Percentiles rank a stretch among this genome's conserved stretches.
phyloP scores from a whole-genome alignment of 2,329 filamentous ascomycete species.

The Didymella exigua region DNA sequence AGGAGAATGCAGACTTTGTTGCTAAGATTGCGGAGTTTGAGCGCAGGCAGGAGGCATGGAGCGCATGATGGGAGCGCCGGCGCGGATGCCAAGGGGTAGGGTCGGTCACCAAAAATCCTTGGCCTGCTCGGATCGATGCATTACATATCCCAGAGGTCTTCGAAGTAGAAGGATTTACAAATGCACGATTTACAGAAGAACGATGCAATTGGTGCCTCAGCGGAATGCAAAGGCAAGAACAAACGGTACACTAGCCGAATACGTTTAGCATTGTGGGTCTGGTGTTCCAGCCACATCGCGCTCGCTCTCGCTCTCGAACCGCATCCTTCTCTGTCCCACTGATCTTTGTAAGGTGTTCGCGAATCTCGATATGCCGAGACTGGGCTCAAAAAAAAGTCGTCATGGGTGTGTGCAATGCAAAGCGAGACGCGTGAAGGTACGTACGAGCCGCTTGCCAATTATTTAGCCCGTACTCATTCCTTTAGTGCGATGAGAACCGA shows the following conservation, averaged over 20 bases:
- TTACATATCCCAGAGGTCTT: too few relatives aligned
- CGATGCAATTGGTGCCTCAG: not conserved
- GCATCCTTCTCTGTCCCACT: not conserved
- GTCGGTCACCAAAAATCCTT: too few relatives aligned
- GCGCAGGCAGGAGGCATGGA: slow-evolving; percentile 33
- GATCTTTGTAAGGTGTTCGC: slow-evolving; percentile 1
- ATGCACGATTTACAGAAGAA: not conserved
- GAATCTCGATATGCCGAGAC: slow-evolving; percentile 23
- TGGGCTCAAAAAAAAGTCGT: slow-evolving; percentile 33
- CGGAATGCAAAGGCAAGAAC: not conserved
- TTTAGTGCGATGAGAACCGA: slow-evolving; percentile 39
- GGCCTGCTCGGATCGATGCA: too few relatives aligned
- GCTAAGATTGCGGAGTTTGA: slow-evolving; percentile 42
- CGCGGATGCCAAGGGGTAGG: too few relatives aligned
- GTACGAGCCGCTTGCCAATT: slow-evolving; percentile 7
- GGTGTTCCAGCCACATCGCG: slow-evolving; percentile 10
- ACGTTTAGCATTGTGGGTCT: not conserved
- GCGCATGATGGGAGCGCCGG: not conserved
- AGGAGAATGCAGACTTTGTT: slow-evolving; percentile 30
- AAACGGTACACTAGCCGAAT: not conserved
- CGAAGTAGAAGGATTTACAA: not conserved
- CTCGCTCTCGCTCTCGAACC: slow-evolving; percentile 28
- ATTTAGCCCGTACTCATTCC: not conserved
- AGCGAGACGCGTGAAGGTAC: slow-evolving; percentile 37
- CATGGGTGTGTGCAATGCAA: slow-evolving; percentile 38